These are phyloP conservation scores for Thoreauomyces humboldtii DNA, from an alignment of 192 early-diverging fungal genomes.

Conservation along the genomic window DNA sequence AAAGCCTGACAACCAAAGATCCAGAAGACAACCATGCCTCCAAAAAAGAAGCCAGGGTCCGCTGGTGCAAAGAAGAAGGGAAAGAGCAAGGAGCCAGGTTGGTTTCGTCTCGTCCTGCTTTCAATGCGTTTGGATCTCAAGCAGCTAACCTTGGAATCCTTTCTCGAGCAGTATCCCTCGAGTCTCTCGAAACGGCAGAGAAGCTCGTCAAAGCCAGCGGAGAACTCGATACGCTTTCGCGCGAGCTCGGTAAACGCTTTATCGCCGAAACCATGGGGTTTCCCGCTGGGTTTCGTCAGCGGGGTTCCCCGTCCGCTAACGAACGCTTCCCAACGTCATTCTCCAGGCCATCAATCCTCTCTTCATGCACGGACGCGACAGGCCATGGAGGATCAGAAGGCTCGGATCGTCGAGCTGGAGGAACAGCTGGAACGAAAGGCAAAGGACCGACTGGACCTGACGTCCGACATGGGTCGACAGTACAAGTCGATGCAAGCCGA, in stretches of 20 bases:
- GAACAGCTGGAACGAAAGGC: slow-evolving; percentile 37
- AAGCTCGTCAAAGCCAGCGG: slow-evolving; percentile 39
- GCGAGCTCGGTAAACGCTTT: slow-evolving; percentile 37
- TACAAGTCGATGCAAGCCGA: slow-evolving; percentile 62
- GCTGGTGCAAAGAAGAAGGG: slow-evolving; percentile 26
- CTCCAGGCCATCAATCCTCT: slow-evolving; percentile 35
- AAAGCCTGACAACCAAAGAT: too few species aligned
- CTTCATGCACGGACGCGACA: slow-evolving; percentile 30
- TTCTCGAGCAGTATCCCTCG: slow-evolving; percentile 14
- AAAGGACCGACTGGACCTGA: slow-evolving; percentile 49
- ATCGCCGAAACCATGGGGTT: not conserved
- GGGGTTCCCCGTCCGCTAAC: not conserved
- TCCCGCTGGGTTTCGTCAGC: too few species aligned
- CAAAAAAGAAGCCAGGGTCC: slow-evolving; percentile 61
- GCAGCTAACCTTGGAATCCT: not conserved
- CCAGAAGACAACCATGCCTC: slow-evolving; percentile 61
- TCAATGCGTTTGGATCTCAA: too few species aligned
- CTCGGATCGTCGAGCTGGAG: slow-evolving; percentile 35
- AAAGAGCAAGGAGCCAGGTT: slow-evolving; percentile 13
- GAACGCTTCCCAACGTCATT: not conserved
- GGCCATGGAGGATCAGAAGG: slow-evolving; percentile 31
- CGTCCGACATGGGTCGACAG: slow-evolving; percentile 57
- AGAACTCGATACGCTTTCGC: slow-evolving; percentile 37
- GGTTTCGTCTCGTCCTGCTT: not conserved
- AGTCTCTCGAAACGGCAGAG: slow-evolving; percentile 33